Evolutionary conservation across 495 filamentous ascomycete genomes (phyloP).

Genomic region (Podospora pseudocomata): DNA sequence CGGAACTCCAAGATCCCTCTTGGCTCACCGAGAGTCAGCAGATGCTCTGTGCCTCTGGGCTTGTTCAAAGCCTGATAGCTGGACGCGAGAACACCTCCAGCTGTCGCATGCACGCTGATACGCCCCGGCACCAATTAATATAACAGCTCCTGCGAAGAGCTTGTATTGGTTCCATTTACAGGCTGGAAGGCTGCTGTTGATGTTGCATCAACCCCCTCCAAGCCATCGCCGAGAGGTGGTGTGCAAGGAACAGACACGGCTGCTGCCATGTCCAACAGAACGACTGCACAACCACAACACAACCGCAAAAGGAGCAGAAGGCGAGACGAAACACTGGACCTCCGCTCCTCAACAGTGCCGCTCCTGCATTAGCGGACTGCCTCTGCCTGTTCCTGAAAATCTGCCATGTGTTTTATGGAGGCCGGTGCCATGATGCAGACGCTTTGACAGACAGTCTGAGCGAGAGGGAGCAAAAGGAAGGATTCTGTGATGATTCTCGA

Average conservation of each 20-base stretch:
- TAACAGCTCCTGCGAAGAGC: slow-evolving; percentile 18
- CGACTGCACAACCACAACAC: neutral
- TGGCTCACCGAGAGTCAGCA: slow-evolving; percentile 11
- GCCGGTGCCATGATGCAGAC: slow-evolving; percentile 5
- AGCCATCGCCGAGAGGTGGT: neutral
- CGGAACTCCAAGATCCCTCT: neutral
- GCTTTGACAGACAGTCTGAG: slow-evolving; percentile 10
- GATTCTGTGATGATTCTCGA: slow-evolving; percentile 17
- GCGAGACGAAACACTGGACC: slow-evolving; percentile 16
- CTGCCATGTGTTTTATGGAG: slow-evolving; percentile 13
- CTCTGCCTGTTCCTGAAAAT: slow-evolving; percentile 29
- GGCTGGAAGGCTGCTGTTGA: neutral
- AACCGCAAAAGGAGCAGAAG: slow-evolving; percentile 1
- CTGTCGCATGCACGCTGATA: slow-evolving; percentile 20
- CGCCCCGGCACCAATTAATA: slow-evolving; percentile 27
- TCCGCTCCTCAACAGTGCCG: slow-evolving; percentile 19
- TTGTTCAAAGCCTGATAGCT: neutral
- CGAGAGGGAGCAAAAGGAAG: neutral
- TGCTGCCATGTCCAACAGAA: neutral
- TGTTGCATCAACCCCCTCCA: slow-evolving; percentile 14
- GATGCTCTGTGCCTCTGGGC: neutral
- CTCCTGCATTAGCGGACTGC: slow-evolving; percentile 29
- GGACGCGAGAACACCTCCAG: neutral
- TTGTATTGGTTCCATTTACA: slow-evolving; percentile 1
- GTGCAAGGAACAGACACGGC: neutral